Conservation (phyloP, 768 basidiomycete species). For the Mycena latifolia region DNA sequence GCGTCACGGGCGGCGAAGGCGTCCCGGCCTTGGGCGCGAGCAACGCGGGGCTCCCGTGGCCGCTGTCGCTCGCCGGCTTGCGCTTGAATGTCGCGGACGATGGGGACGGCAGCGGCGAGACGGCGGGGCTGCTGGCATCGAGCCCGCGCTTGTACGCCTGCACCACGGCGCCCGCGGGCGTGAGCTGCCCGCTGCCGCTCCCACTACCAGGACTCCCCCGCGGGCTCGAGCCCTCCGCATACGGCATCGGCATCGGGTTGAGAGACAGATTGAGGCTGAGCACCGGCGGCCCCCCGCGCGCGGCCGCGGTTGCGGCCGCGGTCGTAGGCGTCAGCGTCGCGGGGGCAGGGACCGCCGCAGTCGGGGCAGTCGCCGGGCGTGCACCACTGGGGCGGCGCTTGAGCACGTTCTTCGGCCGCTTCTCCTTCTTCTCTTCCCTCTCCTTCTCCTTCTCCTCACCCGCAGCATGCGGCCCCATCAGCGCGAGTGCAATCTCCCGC, state of each 20-base stretch:
- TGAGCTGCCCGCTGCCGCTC: constrained; percentile 30
- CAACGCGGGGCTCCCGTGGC: background rate
- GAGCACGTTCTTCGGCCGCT: constrained; percentile 41
- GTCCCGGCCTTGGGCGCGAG: constrained; percentile 6
- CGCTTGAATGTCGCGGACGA: constrained; percentile 16
- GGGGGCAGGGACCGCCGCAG: constrained; percentile 3
- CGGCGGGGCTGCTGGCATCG: constrained; percentile 8
- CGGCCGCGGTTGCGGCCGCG: background rate
- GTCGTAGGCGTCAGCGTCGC: constrained; percentile 14
- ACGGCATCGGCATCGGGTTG: constrained; percentile 23
- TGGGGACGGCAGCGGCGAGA: constrained; percentile 28
- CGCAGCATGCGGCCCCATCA: constrained; percentile 17
- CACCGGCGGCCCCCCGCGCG: constrained; percentile 21
- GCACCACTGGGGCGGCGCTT: constrained; percentile 33
- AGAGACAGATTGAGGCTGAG: constrained; percentile 33
- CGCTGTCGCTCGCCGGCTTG: constrained; percentile 17
- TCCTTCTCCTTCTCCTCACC: too few relatives aligned
- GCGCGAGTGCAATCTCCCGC: constrained; percentile 36
- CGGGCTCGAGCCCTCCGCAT: background rate
- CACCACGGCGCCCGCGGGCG: constrained; percentile 36
- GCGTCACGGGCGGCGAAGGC: constrained; percentile 42
- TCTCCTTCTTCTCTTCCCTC: constrained; percentile 43
- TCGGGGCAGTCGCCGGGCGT: constrained; percentile 12
- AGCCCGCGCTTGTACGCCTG: constrained; percentile 36
- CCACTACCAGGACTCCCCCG: constrained; percentile 24